Evolutionary conservation across 2,329 filamentous ascomycete genomes (phyloP).

Genomic region (Sporothrix pseudoabietina): DNA sequence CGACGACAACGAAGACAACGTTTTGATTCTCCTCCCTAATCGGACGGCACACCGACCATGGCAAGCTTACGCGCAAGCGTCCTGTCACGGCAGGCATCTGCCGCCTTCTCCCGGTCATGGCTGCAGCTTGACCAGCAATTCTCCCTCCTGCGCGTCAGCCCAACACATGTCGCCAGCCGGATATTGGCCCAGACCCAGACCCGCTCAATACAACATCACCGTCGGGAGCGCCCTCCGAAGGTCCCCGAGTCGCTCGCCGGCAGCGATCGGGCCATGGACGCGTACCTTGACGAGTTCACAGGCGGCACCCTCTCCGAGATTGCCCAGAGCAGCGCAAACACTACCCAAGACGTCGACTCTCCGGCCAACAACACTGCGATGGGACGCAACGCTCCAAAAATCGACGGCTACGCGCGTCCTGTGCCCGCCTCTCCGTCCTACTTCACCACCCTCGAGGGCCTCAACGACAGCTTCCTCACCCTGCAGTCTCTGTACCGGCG

Average conservation of each 20-base stretch:
- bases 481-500: conserved; percentile 72
- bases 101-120: conserved; percentile 19
- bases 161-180: neutral
- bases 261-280: neutral
- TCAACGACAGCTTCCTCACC: conserved; percentile 80
- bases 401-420: conserved; percentile 63
- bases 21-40: neutral
- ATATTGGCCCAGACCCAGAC: conserved; percentile 16
- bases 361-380: neutral
- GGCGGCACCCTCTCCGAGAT: neutral
- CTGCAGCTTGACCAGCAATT: conserved; percentile 32
- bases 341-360: neutral
- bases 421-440: conserved; percentile 89
- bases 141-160: conserved; percentile 26
- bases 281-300: neutral
- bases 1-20: conserved; percentile 3
- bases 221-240: neutral
- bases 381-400: neutral
- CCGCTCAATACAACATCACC: conserved; percentile 18
- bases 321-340: neutral
- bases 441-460: conserved; percentile 82
- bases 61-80: conserved; percentile 32
- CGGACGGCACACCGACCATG: conserved; percentile 22
- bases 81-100: conserved; percentile 15
- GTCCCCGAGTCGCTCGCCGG: neutral